Evolutionary conservation across 208 protist genomes (phyloP), one percentile per base, ranked within the genome.

Genomic region (Crithidia acanthocephali): DNA sequence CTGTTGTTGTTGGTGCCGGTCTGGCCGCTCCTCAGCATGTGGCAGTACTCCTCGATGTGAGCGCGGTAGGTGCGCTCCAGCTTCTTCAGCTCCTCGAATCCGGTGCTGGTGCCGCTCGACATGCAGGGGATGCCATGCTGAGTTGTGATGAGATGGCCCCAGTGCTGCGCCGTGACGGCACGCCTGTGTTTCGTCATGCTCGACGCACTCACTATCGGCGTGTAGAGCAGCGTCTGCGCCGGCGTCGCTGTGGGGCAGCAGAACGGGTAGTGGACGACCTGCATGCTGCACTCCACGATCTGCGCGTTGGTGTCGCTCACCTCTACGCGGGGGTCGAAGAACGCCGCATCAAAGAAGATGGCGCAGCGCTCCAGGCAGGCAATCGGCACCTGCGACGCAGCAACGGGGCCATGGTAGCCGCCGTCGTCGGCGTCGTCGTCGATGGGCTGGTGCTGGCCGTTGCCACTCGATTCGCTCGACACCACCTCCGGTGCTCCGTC

Each of bases 351-450:
- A 32, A 83, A 37, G 6, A 86, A 45, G 33, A 83, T 74, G 11
- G 68, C 77, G 37, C 81, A 83, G 25, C 81, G 72, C 52, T 86
- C 72, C 7, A 83, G 42, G 28, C 76, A 83, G 15, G 18, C 35
- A 6, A 45, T 33, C 2, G 81, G 61, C 35, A 81, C 25, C 10
- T 52, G 35, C 6, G 55, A 67, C 56, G 40, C 52, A 61, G 52
- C 52, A 32, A n/a, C 52, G 25, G 9, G 11, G 8, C 11, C 42
- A 33, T 35, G 40, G 33, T 15, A 28, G 67, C 18, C 32, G 50
- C n/a, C 40, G 28, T 52, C 47, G 37, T 65, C 58, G 27, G 32
- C 47, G n/a, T 59, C 28, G 0, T 23, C 8, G 7, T 53, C 47
- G 44, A 53, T 32, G 42, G 42, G n/a, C n/a, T n/a, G n/a, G n/a